Evolutionary conservation across 1,139 yeast genomes (phyloP).

Genomic region (Meyerozyma sp.): DNA sequence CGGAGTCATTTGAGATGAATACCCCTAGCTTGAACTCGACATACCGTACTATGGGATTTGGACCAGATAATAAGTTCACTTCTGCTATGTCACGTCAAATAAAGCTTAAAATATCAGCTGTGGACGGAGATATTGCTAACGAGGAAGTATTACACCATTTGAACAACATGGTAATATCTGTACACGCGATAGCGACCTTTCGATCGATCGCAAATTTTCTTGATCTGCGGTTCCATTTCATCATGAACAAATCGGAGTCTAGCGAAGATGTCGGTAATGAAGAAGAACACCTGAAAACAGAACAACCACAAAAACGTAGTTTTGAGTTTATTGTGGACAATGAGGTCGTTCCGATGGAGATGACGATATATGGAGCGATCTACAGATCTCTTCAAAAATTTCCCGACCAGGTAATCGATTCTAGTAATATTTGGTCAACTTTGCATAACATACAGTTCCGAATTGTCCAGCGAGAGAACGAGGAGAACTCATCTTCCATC

Average conservation of each 20-base stretch:
- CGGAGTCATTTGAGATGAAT: conserved; percentile 70
- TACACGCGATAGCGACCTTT: conserved; percentile 90
- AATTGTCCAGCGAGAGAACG: conserved; percentile 17
- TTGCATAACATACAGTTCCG: conserved; percentile 53
- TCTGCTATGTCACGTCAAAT: conserved; percentile 71
- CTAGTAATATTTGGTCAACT: conserved; percentile 50
- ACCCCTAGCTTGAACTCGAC: conserved; percentile 40
- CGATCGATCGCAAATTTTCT: conserved; percentile 64
- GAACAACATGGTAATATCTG: conserved; percentile 51
- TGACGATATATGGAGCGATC: conserved; percentile 78
- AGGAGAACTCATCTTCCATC: conserved; percentile 3
- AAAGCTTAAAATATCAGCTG: conserved; percentile 44
- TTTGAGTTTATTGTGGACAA: conserved; percentile 63
- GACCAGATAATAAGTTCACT: conserved; percentile 21
- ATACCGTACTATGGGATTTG: conserved; percentile 10
- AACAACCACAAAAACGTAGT: conserved; percentile 6
- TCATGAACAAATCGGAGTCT: conserved; percentile 15
- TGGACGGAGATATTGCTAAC: conserved; percentile 18
- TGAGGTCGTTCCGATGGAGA: conserved; percentile 57
- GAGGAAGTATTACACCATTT: conserved; percentile 23
- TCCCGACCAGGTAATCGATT: conserved; percentile 39
- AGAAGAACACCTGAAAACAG: conserved; percentile 6
- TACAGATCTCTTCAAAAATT: conserved; percentile 46
- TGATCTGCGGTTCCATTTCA: conserved; percentile 26
- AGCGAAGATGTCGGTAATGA: conserved; percentile 7